Percentiles rank a stretch among this genome's conserved stretches.
phyloP scores from a whole-genome alignment of 306 rosid species.

The Malus domestica region ASM211411v1 NC_041791.1:16862001-16862500 shows the following conservation, averaged over 20 bases:
- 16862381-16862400: constrained; percentile 92
- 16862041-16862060: too few relatives aligned
- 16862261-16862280: constrained; percentile 75
- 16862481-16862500: background rate
- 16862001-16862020: too few relatives aligned
- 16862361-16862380: constrained; percentile 92
- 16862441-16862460: background rate
- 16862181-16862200: background rate
- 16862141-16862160: background rate
- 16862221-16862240: background rate
- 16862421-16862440: constrained; percentile 60
- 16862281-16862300: constrained; percentile 87
- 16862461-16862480: background rate
- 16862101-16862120: background rate
- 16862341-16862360: constrained; percentile 81
- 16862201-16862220: background rate
- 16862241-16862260: constrained; percentile 53
- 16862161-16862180: background rate
- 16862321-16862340: constrained; percentile 76
- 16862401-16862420: constrained; percentile 74
- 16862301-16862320: constrained; percentile 89
- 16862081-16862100: too few relatives aligned
- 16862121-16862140: background rate
- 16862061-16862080: background rate
- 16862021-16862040: background rate